Evolutionary conservation across 257 asterid genomes (phyloP), one percentile per base, ranked within the genome.

Genomic region (Penstemon eatonii): DNA sequence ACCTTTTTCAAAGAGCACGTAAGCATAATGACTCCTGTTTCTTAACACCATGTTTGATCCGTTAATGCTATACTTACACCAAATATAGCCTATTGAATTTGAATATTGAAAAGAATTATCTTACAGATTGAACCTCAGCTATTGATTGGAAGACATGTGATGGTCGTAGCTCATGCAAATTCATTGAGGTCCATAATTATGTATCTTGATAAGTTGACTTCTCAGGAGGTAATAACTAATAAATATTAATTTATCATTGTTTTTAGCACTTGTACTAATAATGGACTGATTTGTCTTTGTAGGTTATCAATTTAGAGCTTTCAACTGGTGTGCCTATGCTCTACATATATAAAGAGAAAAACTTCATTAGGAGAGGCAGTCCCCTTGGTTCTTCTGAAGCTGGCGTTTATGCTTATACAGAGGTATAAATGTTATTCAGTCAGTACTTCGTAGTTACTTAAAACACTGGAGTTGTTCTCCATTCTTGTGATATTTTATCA

Each of bases 251-350:
- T 15, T 12, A 8, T 65, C 60, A 60, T 0, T 19, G 18, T 41
- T 60, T 77, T 62, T 63, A 18, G n/a, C 50, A 56, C 56, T 19
- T 50, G 25, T 59, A 41, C 58, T 51, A 19, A 12, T 45, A 62
- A 36, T 25, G 33, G 37, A 60, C 60, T 62, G 43, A 45, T 64
- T 63, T 69, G 46, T 68, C 39, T 1, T 57, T 47, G 46, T 81
- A 92, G 98, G 96, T 92, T 44, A 92, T 92, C 72, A 81, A 89
- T 82, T 78, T 92, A 68, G 98, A 92, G 87, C 92, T 89, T 55
- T 87, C 90, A 15, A 92, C 96, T 40, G 98, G 98, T 47, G 92
- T 92, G 25, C 98, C 98, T 3, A 92, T 92, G 98, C 91, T 92
- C 57, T 92, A 89, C 89, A 79, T 84, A 68, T 86, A 84, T 67